Evolutionary conservation across 225 moss, liverwort and hornwort species (phyloP), one percentile per base, ranked within the genome.

Genomic region (Neckera pumila): DNA sequence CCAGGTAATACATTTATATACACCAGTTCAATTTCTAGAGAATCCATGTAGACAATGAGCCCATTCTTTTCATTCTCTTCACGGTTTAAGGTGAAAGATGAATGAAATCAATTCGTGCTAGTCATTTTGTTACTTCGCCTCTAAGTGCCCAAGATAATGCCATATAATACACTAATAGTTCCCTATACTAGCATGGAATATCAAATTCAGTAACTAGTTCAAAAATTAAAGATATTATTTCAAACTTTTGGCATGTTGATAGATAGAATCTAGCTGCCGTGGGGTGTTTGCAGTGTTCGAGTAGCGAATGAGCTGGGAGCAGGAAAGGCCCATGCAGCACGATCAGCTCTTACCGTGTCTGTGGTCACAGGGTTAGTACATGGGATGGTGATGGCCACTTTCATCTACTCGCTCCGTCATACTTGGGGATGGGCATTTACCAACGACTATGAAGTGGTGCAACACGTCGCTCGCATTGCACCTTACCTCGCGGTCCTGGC

Each of bases 261-360:
- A 14, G 14, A 62, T 62, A 40, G 22, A 40, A 23, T 76, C 30
- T 17, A 17, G 57, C 78, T 38, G 49, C 49, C 49, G 49, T 49
- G 79, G 58, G 57, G 43, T 60, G 40, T 12, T 84, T 59, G 88
- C 91, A 97, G 96, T 63, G 90, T 95, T 51, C 88, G 96, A 77
- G 96, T 97, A 47, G 91, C 96, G 27, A 95, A 95, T 85, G 94
- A 94, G 71, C 76, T 97, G 36, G 96, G 96, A 90, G 95, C 96
- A 77, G 93, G 94, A 21, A 91, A 82, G 22, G 89, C 93, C 11
- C 75, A 25, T 13, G 89, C 90, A 80, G 96, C 96, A 20, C 93
- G 91, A 74, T 92, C 91, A 28, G 95, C 90, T 7, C 86, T 93
- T 30, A 90, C 73, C 1, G 93, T 95, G 22, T 90, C 91, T 11